Evolutionary conservation across 108 stramenopile species (phyloP).

Genomic region (Stephanodiscus triporus): DNA sequence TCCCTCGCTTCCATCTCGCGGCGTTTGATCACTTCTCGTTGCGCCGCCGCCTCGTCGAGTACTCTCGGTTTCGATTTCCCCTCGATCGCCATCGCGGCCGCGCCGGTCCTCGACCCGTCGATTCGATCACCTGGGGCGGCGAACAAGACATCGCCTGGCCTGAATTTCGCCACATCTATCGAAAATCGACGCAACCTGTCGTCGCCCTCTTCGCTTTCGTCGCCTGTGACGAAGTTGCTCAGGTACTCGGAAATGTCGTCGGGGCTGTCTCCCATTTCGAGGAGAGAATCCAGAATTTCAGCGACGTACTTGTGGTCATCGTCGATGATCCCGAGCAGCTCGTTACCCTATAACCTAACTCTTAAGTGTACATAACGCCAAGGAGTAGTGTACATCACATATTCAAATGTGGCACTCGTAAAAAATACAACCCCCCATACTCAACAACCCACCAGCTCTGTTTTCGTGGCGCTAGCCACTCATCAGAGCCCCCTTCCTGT

Average conservation of each 20-base stretch:
- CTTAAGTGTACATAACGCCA: too few relatives aligned
- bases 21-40: conserved; percentile 23
- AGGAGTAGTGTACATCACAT: too few relatives aligned
- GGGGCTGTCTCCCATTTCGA: conserved; percentile 34
- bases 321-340: conserved; percentile 20
- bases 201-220: not conserved
- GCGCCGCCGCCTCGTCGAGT: conserved; percentile 29
- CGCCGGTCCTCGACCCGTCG: not conserved
- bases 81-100: not conserved
- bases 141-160: conserved; percentile 1
- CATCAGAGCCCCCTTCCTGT: too few relatives aligned
- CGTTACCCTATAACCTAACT: too few relatives aligned
- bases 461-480: too few relatives aligned
- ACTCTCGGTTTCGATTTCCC: conserved; percentile 3
- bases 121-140: too few relatives aligned
- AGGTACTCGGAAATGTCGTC: conserved; percentile 38
- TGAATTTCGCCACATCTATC: conserved; percentile 26
- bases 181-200: conserved; percentile 21
- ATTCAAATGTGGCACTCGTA: too few relatives aligned
- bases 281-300: conserved; percentile 48
- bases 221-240: conserved; percentile 19
- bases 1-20: conserved; percentile 31
- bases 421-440: too few relatives aligned
- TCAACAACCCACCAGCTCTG: too few relatives aligned
- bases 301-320: conserved; percentile 35